Evolutionary conservation across 2,329 filamentous ascomycete species (phyloP), one percentile per base, ranked within the genome.

Genomic region (Davidsoniella eucalypti): DNA sequence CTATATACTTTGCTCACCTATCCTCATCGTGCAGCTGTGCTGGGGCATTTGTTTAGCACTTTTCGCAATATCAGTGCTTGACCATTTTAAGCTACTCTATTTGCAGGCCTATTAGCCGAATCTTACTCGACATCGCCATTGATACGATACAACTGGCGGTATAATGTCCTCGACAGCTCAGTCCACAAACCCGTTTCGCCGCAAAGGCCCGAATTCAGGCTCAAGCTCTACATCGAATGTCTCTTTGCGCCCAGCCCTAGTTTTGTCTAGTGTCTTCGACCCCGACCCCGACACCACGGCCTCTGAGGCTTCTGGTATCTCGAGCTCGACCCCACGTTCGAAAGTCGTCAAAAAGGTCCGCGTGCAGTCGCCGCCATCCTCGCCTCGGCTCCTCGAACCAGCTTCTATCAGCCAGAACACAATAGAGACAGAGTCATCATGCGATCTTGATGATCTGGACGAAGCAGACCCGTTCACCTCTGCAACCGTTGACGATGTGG

Each of bases 281-380:
- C 49, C 49, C 36, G 46, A 51, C 29, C 38, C 38, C 18, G 50
- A 52, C 17, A 44, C 44, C 4, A 39, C 45, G 17, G 51, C 42
- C 44, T 46, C 50, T 17, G 50, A 47, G 26, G 44, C 50, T 38
- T 44, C 44, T 44, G 44, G 33, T 9, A 21, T 48, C 9, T 38
- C 46, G 12, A 26, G 26, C 41, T 36, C 46, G 23, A 45, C 51
- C 29, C 46, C 42, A 23, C 40, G 25, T 21, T 42, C 62, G 39
- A 84, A 73, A 67, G 67, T 76, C 38, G 69, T 74, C 53, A 82
- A 83, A 64, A 82, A 76, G 58, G 80, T 84, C 54, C 76, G 80
- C 58, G 73, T 82, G 7, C 71, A 80, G 59, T 80, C 76, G 40
- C 78, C 78, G 47, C 76, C 76, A 52, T 76, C 76, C 2, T 70